phyloP scores from a whole-genome alignment of 78 protist species.

The Bodo saltans region DNA sequence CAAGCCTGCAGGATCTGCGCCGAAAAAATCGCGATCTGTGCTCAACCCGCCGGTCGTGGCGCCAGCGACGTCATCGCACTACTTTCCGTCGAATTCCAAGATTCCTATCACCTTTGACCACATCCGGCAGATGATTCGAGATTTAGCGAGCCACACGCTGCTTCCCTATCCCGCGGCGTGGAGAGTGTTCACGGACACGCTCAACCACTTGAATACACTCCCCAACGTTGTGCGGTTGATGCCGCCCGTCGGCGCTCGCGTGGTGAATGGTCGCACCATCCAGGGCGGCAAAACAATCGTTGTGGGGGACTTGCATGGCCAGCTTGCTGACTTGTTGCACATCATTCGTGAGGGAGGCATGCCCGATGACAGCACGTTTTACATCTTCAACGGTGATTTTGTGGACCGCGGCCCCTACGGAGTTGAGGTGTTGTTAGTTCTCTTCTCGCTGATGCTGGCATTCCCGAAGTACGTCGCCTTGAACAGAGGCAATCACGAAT shows the following conservation, averaged over 20 bases:
- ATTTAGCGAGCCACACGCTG: neutral
- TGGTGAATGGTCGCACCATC: neutral
- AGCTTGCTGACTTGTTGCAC: conserved; percentile 35
- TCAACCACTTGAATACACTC: neutral
- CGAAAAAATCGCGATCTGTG: neutral
- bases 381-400: conserved; percentile 53
- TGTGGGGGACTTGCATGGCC: conserved; percentile 61
- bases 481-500: conserved; percentile 59
- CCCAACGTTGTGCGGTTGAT: neutral
- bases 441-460: conserved; percentile 31
- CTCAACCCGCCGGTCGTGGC: neutral
- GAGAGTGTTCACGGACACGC: neutral
- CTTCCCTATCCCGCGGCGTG: neutral
- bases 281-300: conserved; percentile 8
- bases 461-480: conserved; percentile 16
- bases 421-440: conserved; percentile 34
- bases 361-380: neutral
- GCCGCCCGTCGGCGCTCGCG: neutral
- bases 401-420: conserved; percentile 46
- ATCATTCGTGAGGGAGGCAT: conserved; percentile 19
- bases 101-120: neutral
- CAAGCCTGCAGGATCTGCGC: neutral
- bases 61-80: neutral
- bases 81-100: neutral
- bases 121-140: neutral